A percentile compares a stretch with the other conserved stretches of the same genome.
These are phyloP conservation scores for Carallia brachiata DNA, from an alignment of 345 rosid species.

Conservation along the genomic window DNA sequence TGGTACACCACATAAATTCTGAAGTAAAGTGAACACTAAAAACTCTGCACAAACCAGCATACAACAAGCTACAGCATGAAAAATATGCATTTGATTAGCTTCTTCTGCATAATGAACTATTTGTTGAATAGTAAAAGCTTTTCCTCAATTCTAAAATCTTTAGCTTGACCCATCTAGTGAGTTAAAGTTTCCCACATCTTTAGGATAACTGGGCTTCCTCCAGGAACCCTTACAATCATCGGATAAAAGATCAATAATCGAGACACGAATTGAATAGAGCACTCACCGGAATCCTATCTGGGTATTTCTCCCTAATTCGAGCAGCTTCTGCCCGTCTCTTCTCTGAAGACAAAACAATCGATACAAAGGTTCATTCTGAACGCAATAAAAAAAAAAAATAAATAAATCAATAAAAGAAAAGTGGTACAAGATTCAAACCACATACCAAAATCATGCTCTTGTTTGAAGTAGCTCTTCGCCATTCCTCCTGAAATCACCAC, in stretches of 20 bases:
- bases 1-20: background rate
- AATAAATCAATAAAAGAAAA: no score
- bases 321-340: constrained; percentile 95
- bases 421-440: background rate
- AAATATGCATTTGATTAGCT: background rate
- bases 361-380: background rate
- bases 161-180: no score
- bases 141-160: no score
- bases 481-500: constrained; percentile 40
- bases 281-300: constrained; percentile 94
- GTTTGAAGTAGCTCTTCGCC: constrained; percentile 89
- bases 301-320: constrained; percentile 89
- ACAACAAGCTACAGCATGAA: background rate
- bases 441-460: constrained; percentile 88
- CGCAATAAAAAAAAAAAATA: background rate
- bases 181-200: no score
- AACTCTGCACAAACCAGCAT: background rate
- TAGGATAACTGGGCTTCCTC: no score
- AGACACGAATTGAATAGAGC: background rate
- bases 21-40: background rate
- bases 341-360: constrained; percentile 42
- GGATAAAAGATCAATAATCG: background rate
- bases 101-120: no score
- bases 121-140: no score
- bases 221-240: background rate